Base-by-base conservation (phyloP, 164 flowering plant genomes). In the Aristolochia fimbriata region DNA sequence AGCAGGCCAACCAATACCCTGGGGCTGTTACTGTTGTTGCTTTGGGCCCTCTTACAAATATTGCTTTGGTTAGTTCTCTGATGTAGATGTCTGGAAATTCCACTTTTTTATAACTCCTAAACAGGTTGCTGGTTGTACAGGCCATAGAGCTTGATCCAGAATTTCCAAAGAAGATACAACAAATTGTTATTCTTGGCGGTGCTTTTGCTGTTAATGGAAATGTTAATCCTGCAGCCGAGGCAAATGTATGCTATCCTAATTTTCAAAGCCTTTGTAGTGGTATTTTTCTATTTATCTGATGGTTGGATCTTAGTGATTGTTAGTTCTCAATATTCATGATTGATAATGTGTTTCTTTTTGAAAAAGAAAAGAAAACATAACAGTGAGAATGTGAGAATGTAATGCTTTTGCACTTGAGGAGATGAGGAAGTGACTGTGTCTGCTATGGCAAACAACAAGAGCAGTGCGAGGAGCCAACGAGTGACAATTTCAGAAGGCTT, bases 181-280 rank as follows among this genome's bases (percentile, higher is more conserved):
- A 89, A 70, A 83, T 92, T 64, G 79, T 81, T 65, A 33, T 92
- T 73, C 95, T 89, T 70, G 98, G 98, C 66, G 98, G 98, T 68
- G 90, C 96, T 58, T 92, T 92, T 79, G 61, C 84, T 41, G 96
- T 89, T 64, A 87, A 87, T 71, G 97, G 97, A 60, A 92, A 89
- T 77, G 98, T 89, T 15, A 89, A 92, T 73, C 96, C 98, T n/a
- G 96, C 98, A 19, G 80, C 96, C 21, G 98, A 92, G 67, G 96
- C 98, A 64, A 92, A 92, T 79, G 97, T 92, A 72, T 71, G 88
- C 67, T 10, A 48, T 10, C 7, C n/a, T 15, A 3, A 10, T 62
- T 43, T 15, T 37, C 10, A 37, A 6, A 37, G 43, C 12, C 43
- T 37, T 37, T 7, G 43, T 7, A 3, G 43, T 37, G 43, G 43